Evolutionary conservation across 169 alveolate species (phyloP).

Genomic region (Besnoitia besnoiti): DNA sequence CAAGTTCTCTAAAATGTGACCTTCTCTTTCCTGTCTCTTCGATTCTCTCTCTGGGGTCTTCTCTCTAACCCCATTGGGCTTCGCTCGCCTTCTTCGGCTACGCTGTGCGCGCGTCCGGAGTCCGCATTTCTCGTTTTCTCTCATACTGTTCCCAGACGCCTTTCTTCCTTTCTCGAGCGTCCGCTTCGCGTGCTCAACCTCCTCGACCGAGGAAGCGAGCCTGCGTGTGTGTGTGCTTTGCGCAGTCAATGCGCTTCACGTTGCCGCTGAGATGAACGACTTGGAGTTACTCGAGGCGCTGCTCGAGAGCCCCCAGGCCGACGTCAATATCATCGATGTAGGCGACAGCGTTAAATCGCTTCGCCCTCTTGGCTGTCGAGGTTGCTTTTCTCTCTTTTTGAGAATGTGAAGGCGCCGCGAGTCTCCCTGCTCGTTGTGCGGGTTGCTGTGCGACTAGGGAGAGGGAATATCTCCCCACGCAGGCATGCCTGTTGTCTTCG

Average conservation of each 20-base stretch:
- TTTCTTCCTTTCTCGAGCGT: not conserved
- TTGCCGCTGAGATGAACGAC: conserved; percentile 48
- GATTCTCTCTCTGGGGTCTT: not conserved
- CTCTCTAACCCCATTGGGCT: too few relatives aligned
- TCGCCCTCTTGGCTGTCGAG: too few relatives aligned
- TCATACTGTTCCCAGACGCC: not conserved
- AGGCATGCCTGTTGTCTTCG: too few relatives aligned
- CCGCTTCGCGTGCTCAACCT: not conserved
- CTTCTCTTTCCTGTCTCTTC: not conserved
- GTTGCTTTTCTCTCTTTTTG: too few relatives aligned
- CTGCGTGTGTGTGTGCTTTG: not conserved
- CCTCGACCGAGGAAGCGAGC: not conserved
- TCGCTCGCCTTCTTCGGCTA: too few relatives aligned
- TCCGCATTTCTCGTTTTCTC: not conserved
- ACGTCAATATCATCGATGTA: conserved; percentile 26
- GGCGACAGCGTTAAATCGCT: too few relatives aligned
- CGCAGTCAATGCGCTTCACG: conserved; percentile 55
- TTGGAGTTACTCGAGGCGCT: conserved; percentile 20
- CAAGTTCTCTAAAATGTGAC: not conserved
- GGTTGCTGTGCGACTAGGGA: too few relatives aligned
- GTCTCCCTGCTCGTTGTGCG: too few relatives aligned
- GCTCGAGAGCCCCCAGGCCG: conserved; percentile 32
- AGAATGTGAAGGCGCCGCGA: too few relatives aligned
- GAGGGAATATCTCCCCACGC: too few relatives aligned
- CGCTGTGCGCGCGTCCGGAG: too few relatives aligned